Evolutionary conservation across 2,329 filamentous ascomycete genomes (phyloP), one percentile per base, ranked within the genome.

Genomic region (Aspergillus sp.): DNA sequence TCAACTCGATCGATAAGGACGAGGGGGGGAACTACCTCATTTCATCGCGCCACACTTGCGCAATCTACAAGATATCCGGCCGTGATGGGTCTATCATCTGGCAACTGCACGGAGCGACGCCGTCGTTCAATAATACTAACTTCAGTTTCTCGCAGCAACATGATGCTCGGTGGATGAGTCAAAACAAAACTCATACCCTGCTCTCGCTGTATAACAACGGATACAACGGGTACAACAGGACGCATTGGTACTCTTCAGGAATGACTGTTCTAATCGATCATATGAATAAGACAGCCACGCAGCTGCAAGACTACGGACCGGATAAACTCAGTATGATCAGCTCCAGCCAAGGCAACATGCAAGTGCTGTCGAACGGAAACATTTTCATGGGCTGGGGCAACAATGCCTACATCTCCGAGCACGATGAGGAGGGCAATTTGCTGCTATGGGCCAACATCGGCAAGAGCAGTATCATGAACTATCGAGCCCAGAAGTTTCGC

Each of bases 141-240:
- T 76, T 77, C 41, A 71, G 67, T 50, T 77, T 77, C 62, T 77
- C 75, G n/a, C 75, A 74, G 58, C 75, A 77, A 53, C 75, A 77
- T 57, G 75, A 77, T 61, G 74, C 75, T 24, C 68, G 75, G 40
- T 77, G 71, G 67, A 52, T 77, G 17, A 66, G 60, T 17, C 72
- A 77, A 56, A 75, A 77, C 41, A 58, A 62, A 12, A 76, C 73
- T 1, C 74, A 76, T 57, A 72, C 73, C 0, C 48, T 76, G 3
- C 47, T 77, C 27, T 76, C 75, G 8, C 61, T 77, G 1, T 77
- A 74, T 57, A 75, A 77, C 57, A 77, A 77, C 75, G 75, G 73
- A 0, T 74, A 63, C 41, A 77, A 77, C 44, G 75, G 75, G 2
- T 76, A 68, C 61, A 76, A 77, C 58, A 62, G 63, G 49, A 76